phyloP scores from a whole-genome alignment of 2,329 filamentous ascomycete genomes.

The Fusarium paranaense region DNA sequence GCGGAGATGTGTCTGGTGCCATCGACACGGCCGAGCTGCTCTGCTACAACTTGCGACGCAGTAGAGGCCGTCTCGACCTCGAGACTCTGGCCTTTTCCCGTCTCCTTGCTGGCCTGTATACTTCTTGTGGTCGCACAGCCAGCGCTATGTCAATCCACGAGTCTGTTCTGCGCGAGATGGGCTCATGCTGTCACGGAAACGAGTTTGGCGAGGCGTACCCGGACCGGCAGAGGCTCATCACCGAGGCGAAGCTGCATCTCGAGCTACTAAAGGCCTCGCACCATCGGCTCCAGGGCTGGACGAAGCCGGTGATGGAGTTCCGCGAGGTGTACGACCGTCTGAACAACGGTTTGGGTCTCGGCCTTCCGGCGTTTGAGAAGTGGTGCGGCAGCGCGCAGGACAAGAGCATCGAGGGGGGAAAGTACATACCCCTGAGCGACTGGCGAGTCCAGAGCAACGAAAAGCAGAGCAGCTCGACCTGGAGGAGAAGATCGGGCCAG shows the following conservation, averaged over 20 bases:
- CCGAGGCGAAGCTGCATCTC: constrained; percentile 34
- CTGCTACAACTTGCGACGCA: constrained; percentile 44
- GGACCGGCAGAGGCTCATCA: constrained; percentile 16
- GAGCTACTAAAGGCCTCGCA: constrained; percentile 35
- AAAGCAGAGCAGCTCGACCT: constrained; percentile 10
- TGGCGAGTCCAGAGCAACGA: constrained; percentile 35
- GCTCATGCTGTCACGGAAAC: constrained; percentile 23
- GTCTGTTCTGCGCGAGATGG: constrained; percentile 38
- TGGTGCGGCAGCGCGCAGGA: constrained; percentile 30
- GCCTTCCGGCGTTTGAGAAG: constrained; percentile 35
- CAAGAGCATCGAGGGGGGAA: constrained; percentile 31
- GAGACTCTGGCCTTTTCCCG: constrained; percentile 42
- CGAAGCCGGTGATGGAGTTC: constrained; percentile 29
- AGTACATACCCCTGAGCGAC: constrained; percentile 25
- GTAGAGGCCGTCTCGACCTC: constrained; percentile 40
- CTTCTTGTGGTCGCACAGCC: constrained; percentile 12
- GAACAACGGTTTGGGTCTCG: constrained; percentile 26
- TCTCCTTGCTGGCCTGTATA: constrained; percentile 39
- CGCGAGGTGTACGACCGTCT: constrained; percentile 32
- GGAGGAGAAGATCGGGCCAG: constrained; percentile 16
- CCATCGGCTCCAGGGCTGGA: constrained; percentile 36
- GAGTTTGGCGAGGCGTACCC: constrained; percentile 14
- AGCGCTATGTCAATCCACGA: constrained; percentile 40
- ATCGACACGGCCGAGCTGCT: constrained; percentile 41
- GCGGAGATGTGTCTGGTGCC: constrained; percentile 24